A percentile compares a stretch with the other conserved stretches of the same genome.
These are phyloP conservation scores for Desmodesmus armatus DNA, from an alignment of 139 green algal genomes.

Conservation along the genomic window DNA sequence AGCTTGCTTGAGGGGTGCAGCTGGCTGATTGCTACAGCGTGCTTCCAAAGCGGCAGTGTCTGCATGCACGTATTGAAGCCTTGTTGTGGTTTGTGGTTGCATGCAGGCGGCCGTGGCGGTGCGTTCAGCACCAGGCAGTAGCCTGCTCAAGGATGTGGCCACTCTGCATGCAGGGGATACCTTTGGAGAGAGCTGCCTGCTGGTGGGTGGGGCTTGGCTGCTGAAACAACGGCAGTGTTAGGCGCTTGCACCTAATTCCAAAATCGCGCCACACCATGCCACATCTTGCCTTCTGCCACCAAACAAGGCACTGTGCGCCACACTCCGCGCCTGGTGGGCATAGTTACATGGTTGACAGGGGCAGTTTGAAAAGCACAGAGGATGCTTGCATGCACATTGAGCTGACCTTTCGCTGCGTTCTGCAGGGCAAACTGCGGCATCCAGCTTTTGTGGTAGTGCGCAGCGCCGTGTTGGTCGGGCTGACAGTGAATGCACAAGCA, in stretches of 20 bases:
- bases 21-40: neutral
- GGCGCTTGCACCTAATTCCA: neutral
- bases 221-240: neutral
- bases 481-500: conserved; percentile 10
- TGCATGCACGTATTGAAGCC: neutral
- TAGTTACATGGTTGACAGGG: neutral
- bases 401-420: neutral
- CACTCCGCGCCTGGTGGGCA: neutral
- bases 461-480: neutral
- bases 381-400: neutral
- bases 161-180: conserved; percentile 1
- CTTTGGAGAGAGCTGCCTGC: conserved; percentile 21
- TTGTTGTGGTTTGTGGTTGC: neutral
- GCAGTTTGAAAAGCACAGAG: neutral
- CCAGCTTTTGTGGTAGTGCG: conserved; percentile 8
- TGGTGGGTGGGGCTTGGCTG: neutral
- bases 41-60: neutral
- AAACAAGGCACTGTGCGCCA: neutral
- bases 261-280: too few relatives aligned
- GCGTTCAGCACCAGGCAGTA: conserved; percentile 7
- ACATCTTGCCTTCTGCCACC: neutral
- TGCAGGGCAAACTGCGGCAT: neutral
- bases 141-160: conserved; percentile 5
- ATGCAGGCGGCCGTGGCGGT: conserved; percentile 24
- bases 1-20: too few relatives aligned